Percentiles rank a stretch among this genome's conserved stretches.
Conservation (phyloP, 176 grass and related monocot species). For the Bonia amplexicaulis region DNA sequence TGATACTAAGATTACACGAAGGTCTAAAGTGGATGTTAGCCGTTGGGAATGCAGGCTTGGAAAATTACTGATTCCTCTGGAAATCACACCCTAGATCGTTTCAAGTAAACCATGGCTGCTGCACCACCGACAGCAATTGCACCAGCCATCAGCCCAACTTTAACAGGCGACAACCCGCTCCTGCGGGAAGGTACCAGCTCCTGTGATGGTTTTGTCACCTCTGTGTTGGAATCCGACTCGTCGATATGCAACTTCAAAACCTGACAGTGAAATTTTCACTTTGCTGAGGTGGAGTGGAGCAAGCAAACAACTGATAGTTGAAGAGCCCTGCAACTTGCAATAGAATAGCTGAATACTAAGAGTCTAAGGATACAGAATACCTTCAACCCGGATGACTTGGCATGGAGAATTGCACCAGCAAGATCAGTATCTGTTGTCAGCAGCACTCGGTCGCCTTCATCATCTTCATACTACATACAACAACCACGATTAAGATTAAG, state of each 20-base stretch:
- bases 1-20: background rate
- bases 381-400: constrained; percentile 83
- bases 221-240: constrained; percentile 15
- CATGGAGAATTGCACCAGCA: constrained; percentile 65
- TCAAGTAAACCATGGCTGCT: constrained; percentile 75
- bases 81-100: constrained; percentile 71
- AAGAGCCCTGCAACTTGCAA: background rate
- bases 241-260: constrained; percentile 83
- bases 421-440: constrained; percentile 76
- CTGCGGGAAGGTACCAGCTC: constrained; percentile 36
- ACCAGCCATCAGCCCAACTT: constrained; percentile 51
- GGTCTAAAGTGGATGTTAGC: background rate
- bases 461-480: constrained; percentile 84
- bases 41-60: background rate
- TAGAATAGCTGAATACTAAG: background rate
- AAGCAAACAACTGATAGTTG: constrained; percentile 4
- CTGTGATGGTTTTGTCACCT: constrained; percentile 26
- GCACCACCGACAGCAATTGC: constrained; percentile 47
- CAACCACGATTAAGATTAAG: constrained; percentile 18
- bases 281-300: constrained; percentile 12
- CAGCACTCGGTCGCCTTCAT: constrained; percentile 83
- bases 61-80: background rate
- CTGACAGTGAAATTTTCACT: constrained; percentile 36
- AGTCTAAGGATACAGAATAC: constrained; percentile 25
- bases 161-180: constrained; percentile 24